Conservation (phyloP, 331 rosid species). For the Acacia pycnantha region DNA sequence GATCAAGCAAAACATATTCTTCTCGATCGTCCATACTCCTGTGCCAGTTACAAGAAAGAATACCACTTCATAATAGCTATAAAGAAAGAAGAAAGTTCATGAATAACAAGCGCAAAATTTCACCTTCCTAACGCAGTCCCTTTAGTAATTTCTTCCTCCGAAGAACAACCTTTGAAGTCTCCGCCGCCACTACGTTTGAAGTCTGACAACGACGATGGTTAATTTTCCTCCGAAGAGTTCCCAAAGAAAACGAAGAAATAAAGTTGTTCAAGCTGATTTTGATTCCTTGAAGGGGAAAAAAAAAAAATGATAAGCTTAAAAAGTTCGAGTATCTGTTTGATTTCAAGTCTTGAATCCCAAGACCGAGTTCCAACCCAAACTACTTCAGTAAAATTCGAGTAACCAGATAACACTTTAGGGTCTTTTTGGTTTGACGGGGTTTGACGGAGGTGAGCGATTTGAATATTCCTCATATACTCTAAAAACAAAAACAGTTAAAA, state of each 20-base stretch:
- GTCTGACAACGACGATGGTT: neutral
- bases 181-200: neutral
- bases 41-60: neutral
- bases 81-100: conserved; percentile 3
- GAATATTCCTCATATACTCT: too few relatives aligned
- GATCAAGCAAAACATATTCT: conserved; percentile 72
- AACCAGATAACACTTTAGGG: neutral
- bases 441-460: too few relatives aligned
- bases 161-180: neutral
- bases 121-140: neutral
- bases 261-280: neutral
- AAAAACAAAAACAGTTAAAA: too few relatives aligned
- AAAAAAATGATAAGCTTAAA: neutral
- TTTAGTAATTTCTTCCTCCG: neutral
- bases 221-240: neutral
- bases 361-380: neutral
- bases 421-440: too few relatives aligned
- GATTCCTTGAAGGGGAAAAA: neutral
- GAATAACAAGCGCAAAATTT: neutral
- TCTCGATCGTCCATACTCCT: conserved; percentile 67
- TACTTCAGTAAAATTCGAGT: neutral
- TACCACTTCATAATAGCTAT: neutral
- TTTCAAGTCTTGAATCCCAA: neutral
- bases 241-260: neutral
- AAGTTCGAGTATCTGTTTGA: neutral